A percentile compares a stretch with the other conserved stretches of the same genome.
phyloP scores from a whole-genome alignment of 345 rosid species.

The Murraya koenigii region DNA sequence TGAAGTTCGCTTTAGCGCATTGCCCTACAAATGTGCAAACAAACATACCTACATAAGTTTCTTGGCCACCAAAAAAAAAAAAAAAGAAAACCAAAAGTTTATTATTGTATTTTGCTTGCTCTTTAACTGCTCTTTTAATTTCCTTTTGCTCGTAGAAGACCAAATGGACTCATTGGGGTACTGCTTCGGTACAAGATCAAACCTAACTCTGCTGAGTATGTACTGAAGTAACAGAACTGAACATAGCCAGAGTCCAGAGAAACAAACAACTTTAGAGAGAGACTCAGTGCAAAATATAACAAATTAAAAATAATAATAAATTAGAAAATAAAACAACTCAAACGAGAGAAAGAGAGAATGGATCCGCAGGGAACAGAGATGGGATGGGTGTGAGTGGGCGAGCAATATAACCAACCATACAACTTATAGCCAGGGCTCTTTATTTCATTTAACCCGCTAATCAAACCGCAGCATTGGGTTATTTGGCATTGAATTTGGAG shows the following conservation, averaged over 20 bases:
- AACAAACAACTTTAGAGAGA: background rate
- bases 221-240: slow-evolving; percentile 1
- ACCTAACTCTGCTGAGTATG: slow-evolving; percentile 32
- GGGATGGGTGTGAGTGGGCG: slow-evolving; percentile 22
- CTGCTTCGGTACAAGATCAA: slow-evolving; percentile 8
- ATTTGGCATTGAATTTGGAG: slow-evolving; percentile 28
- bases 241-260: background rate
- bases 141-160: slow-evolving; percentile 13
- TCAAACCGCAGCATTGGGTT: background rate
- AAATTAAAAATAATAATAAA: too few species aligned
- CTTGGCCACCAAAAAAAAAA: background rate
- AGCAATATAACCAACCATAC: background rate
- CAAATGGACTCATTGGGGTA: slow-evolving; percentile 14
- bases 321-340: too few species aligned
- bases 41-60: slow-evolving; percentile 8
- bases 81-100: background rate
- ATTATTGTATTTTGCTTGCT: background rate
- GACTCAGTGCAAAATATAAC: too few species aligned
- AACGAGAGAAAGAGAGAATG: background rate
- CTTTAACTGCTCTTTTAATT: slow-evolving; percentile 1
- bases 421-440: slow-evolving; percentile 15
- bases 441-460: too few species aligned
- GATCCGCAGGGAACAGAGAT: slow-evolving; percentile 25
- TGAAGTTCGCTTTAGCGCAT: background rate
- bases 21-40: slow-evolving; percentile 29